Conservation (phyloP, 2,329 filamentous ascomycete genomes). For the Trichoderma afroharzianum region DNA sequence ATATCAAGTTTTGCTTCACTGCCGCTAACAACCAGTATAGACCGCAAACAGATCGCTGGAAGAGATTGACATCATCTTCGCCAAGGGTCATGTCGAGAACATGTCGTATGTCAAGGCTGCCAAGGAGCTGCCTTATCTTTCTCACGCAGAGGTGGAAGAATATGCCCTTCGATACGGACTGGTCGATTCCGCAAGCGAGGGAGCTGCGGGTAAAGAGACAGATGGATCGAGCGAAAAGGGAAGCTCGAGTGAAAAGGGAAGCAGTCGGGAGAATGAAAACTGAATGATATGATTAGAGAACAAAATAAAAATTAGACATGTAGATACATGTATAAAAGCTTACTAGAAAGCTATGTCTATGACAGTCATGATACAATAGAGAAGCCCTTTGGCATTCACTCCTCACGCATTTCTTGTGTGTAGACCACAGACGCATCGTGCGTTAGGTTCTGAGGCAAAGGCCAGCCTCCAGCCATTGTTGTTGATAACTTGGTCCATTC, state of each 20-base stretch:
- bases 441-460: neutral
- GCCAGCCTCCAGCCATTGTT: neutral
- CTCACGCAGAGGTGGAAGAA: slow-evolving; percentile 49
- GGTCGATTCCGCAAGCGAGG: neutral
- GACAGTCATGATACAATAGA: neutral
- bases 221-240: neutral
- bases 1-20: neutral
- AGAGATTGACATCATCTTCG: slow-evolving; percentile 58
- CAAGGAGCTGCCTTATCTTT: slow-evolving; percentile 52
- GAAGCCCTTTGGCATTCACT: neutral
- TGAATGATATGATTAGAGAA: neutral
- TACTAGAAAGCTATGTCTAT: neutral
- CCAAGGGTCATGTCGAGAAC: slow-evolving; percentile 56
- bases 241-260: slow-evolving; percentile 2
- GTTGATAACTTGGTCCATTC: neutral
- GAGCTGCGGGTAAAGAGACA: neutral
- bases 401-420: neutral
- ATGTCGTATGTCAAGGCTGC: slow-evolving; percentile 58
- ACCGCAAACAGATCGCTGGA: slow-evolving; percentile 40
- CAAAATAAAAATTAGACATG: neutral
- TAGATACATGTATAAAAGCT: neutral
- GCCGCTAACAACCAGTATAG: slow-evolving; percentile 4
- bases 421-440: neutral
- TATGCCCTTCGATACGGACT: slow-evolving; percentile 31
- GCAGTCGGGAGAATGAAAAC: neutral